A percentile compares a stretch with the other conserved stretches of the same genome.
Evolutionary conservation across 352 stramenopile genomes (phyloP).

Genomic region (Peronospora destructor): DNA sequence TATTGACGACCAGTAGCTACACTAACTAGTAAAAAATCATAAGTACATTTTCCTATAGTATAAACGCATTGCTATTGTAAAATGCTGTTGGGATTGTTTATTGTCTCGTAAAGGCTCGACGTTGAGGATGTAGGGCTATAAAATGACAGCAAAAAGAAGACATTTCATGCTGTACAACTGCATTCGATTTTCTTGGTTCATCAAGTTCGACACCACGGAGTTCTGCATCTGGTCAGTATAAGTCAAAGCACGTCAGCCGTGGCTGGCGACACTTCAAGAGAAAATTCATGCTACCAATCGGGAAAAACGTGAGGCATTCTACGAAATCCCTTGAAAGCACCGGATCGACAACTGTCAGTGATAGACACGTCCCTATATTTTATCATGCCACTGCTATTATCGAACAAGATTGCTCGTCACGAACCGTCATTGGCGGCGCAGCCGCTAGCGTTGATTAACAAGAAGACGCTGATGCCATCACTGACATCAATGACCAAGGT

Average conservation of each 20-base stretch:
- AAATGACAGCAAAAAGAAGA: background rate
- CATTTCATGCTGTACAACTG: too few species aligned
- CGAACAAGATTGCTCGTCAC: background rate
- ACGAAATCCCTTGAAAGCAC: constrained; percentile 21
- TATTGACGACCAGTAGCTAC: background rate
- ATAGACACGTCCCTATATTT: background rate
- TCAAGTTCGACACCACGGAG: too few species aligned
- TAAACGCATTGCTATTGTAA: background rate
- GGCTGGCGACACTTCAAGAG: constrained; percentile 16
- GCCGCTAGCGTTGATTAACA: constrained; percentile 26
- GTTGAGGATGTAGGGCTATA: background rate
- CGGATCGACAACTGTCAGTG: background rate
- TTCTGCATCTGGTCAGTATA: constrained; percentile 10
- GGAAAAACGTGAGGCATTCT: constrained; percentile 12
- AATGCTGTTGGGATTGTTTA: background rate
- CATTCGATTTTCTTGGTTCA: background rate
- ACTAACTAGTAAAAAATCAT: background rate
- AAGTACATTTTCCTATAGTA: background rate
- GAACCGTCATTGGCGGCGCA: constrained; percentile 12
- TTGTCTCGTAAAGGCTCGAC: background rate
- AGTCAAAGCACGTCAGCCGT: constrained; percentile 22
- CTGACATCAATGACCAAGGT: constrained; percentile 31
- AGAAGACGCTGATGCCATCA: constrained; percentile 24
- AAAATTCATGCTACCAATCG: constrained; percentile 10
- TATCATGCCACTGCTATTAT: constrained; percentile 8